Base-by-base conservation (phyloP, 1,139 yeast species). In the Magnusiomyces magnusii region DNA sequence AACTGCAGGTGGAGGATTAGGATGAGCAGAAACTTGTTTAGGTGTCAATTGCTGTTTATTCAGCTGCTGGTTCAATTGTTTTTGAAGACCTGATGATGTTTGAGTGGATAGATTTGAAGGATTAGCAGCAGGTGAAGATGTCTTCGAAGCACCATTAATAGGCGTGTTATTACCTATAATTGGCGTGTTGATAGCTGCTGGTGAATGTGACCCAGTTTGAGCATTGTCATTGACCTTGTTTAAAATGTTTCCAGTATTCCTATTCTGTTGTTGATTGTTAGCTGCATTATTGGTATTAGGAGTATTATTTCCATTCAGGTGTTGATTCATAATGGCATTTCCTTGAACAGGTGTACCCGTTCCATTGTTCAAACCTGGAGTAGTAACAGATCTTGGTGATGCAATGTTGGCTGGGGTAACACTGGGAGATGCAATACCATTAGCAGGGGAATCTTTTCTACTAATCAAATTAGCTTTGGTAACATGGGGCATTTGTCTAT, bases 1-100 rank as follows among this genome's bases (percentile, higher is more conserved):
- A n/a, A 64, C 60, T 7, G 65, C 57, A 5, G 64, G 54, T 44
- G 70, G 69, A 41, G 66, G 73, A 57, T 62, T 69, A 23, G 72
- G 71, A 13, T 69, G 64, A 1, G 71, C 68, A 13, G 71, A 67
- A 0, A 68, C 55, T 27, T 52, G 66, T 65, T 47, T 62, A 55
- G 64, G 50, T 58, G 65, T 39, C 57, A 61, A 50, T 21, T 27
- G 56, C 50, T 36, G 57, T 47, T 56, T 58, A n/a, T 58, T 53
- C 31, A 51, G 42, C 21, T 56, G 55, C 27, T n/a, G 68, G 70
- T 56, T 69, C 67, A 39, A 64, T 63, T 59, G 58, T 24, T 31
- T 31, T 31, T 58, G 61, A 17, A 44, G 10, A 25, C 17, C 36
- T 53, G 50, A 57, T 19, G 27, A 34, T 25, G 54, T 49, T 23